These are phyloP conservation scores for Xylaria sp. DNA, from an alignment of 2,329 filamentous ascomycete genomes.

Conservation along the genomic window DNA sequence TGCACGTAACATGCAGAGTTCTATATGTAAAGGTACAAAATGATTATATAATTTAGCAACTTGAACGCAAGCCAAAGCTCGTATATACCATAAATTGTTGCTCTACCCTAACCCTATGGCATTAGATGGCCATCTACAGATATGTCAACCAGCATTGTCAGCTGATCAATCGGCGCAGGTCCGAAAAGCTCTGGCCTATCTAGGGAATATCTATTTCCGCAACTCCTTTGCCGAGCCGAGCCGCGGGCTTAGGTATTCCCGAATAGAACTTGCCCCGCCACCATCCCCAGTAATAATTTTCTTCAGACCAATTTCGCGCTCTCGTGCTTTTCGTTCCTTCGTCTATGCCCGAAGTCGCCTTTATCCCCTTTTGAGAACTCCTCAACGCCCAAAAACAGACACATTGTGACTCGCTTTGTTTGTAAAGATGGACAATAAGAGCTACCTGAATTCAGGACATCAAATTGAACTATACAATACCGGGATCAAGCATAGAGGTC, in stretches of 20 bases:
- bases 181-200: neutral
- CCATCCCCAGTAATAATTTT: neutral
- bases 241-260: constrained; percentile 2
- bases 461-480: neutral
- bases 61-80: no score
- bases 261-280: neutral
- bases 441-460: neutral
- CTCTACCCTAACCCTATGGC: no score
- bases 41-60: no score
- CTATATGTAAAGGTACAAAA: no score
- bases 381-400: neutral
- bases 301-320: constrained; percentile 23
- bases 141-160: neutral
- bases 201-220: neutral
- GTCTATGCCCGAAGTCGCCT: constrained; percentile 7
- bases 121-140: no score
- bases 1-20: no score
- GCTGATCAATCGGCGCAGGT: neutral
- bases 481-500: neutral
- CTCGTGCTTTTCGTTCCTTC: constrained; percentile 34
- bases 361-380: neutral
- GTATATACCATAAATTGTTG: no score
- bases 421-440: neutral
- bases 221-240: neutral
- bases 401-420: neutral